phyloP scores from a whole-genome alignment of 83 land plant species.

The Larix sibirica region DNA sequence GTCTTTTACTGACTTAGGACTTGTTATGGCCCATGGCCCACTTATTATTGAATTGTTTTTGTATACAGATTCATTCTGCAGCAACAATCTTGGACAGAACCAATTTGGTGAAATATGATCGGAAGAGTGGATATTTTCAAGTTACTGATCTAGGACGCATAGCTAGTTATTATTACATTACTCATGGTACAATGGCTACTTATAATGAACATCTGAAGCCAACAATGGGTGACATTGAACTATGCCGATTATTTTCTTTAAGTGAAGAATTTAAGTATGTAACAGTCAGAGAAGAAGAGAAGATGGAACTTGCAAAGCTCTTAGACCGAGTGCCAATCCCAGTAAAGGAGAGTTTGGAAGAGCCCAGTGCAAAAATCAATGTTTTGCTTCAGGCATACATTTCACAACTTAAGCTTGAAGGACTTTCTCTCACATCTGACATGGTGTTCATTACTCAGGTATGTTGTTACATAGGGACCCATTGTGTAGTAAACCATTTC shows the following conservation, averaged over 20 bases:
- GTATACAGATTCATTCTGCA: slow-evolving; percentile 82
- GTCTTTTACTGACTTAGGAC: background rate
- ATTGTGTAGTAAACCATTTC: too few relatives aligned
- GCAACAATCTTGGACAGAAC: slow-evolving; percentile 82
- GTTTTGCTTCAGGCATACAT: slow-evolving; percentile 92
- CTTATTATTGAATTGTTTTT: slow-evolving; percentile 19
- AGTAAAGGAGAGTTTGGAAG: slow-evolving; percentile 87
- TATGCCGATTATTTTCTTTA: slow-evolving; percentile 83
- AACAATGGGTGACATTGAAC: slow-evolving; percentile 92
- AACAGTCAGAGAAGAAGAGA: slow-evolving; percentile 90
- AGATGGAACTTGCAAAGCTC: slow-evolving; percentile 85
- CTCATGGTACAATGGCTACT: slow-evolving; percentile 88
- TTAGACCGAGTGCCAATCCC: slow-evolving; percentile 85
- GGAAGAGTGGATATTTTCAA: slow-evolving; percentile 92
- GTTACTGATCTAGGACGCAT: slow-evolving; percentile 92
- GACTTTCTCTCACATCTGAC: slow-evolving; percentile 86
- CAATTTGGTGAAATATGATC: slow-evolving; percentile 85
- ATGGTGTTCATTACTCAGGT: slow-evolving; percentile 95
- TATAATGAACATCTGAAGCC: slow-evolving; percentile 93
- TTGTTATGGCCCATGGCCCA: background rate
- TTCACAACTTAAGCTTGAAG: slow-evolving; percentile 88
- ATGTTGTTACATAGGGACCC: background rate
- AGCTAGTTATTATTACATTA: slow-evolving; percentile 90
- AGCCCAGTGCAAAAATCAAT: slow-evolving; percentile 91
- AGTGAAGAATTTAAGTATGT: slow-evolving; percentile 95